phyloP scores from a whole-genome alignment of 2,329 filamentous ascomycete species.

The Neoscytalidium dimidiatum region DNA sequence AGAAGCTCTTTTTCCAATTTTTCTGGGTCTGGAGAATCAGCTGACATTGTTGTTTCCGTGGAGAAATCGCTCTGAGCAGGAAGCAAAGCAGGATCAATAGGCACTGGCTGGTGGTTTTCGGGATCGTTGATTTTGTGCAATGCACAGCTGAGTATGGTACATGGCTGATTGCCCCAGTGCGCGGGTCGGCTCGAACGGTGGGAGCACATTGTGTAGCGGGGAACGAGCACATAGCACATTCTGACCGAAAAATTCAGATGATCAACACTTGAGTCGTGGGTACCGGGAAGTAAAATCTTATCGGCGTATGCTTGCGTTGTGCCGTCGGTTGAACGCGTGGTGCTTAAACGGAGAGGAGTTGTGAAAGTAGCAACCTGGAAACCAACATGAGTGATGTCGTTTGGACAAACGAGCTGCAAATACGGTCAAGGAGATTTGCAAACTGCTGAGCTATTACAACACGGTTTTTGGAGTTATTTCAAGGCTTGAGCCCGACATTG shows the following conservation, averaged over 20 bases:
- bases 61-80: neutral
- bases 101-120: neutral
- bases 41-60: neutral
- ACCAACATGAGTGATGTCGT: too few species aligned
- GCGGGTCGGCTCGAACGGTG: neutral
- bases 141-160: neutral
- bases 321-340: too few species aligned
- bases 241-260: too few species aligned
- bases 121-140: neutral
- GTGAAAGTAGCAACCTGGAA: too few species aligned
- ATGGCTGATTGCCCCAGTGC: conserved; percentile 3
- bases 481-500: too few species aligned
- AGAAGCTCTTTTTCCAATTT: neutral
- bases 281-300: neutral
- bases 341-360: too few species aligned
- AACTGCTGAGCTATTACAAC: too few species aligned
- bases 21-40: neutral
- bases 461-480: too few species aligned
- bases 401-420: too few species aligned
- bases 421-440: too few species aligned
- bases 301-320: too few species aligned
- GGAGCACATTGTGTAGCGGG: conserved; percentile 8
- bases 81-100: neutral
- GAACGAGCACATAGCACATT: neutral
- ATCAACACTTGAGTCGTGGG: neutral